These are phyloP conservation scores for Lunasporangiospora selenospora DNA, from an alignment of 192 early-diverging fungal species.

Conservation along the genomic window DNA sequence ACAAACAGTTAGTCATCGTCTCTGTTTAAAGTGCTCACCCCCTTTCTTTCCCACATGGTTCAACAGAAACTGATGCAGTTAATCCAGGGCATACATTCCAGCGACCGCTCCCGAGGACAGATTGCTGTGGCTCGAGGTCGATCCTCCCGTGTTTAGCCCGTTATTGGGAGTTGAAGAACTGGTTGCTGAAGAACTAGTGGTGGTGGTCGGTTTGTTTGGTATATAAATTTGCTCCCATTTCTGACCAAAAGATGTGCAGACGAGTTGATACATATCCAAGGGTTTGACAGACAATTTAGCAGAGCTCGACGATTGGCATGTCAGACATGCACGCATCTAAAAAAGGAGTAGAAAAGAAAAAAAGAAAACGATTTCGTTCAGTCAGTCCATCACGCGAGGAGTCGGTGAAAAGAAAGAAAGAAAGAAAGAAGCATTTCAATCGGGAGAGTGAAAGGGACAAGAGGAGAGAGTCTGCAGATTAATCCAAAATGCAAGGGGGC, in stretches of 20 bases:
- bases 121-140: constrained; percentile 7
- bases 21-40: neutral
- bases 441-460: no score
- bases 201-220: neutral
- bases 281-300: constrained; percentile 1
- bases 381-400: no score
- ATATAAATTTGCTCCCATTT: neutral
- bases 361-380: neutral
- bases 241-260: neutral
- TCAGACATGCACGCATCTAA: constrained; percentile 3
- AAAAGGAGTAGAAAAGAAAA: neutral
- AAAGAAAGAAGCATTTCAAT: no score
- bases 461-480: no score
- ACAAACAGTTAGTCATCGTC: neutral
- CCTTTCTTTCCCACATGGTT: neutral
- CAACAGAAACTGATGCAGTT: no score
- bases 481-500: no score
- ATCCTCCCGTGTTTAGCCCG: neutral
- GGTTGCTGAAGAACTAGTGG: neutral
- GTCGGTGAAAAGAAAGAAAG: no score
- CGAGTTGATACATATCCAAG: neutral
- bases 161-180: neutral
- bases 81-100: constrained; percentile 17
- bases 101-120: constrained; percentile 35
- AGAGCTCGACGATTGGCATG: constrained; percentile 4